A percentile compares a stretch with the other conserved stretches of the same genome.
These are phyloP conservation scores for Barbatosphaeria neglecta DNA, from an alignment of 495 filamentous ascomycete species.

Conservation along the genomic window DNA sequence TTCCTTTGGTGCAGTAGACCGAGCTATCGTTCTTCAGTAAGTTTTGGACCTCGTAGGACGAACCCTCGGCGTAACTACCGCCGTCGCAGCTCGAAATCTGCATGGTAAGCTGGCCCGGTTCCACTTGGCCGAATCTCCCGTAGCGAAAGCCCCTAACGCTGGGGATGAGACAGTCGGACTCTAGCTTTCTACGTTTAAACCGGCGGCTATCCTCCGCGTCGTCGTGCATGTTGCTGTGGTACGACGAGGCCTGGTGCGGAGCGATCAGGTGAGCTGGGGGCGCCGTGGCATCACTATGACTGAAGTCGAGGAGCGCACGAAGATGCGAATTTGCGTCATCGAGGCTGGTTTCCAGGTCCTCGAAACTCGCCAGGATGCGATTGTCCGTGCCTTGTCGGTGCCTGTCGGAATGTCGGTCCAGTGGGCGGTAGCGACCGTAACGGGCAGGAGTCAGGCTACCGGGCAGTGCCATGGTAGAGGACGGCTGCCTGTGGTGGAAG, in stretches of 20 bases:
- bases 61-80: slow-evolving; percentile 54
- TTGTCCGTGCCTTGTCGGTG: slow-evolving; percentile 10
- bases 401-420: slow-evolving; percentile 19
- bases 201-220: slow-evolving; percentile 35
- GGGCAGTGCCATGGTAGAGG: slow-evolving; percentile 15
- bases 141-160: slow-evolving; percentile 55
- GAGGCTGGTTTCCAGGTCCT: slow-evolving; percentile 17
- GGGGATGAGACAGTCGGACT: slow-evolving; percentile 43
- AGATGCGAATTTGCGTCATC: slow-evolving; percentile 32
- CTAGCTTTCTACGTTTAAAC: slow-evolving; percentile 65
- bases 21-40: slow-evolving; percentile 68
- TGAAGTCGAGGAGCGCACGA: slow-evolving; percentile 34
- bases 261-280: slow-evolving; percentile 22
- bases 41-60: slow-evolving; percentile 61
- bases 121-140: slow-evolving; percentile 72
- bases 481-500: slow-evolving; percentile 19
- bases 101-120: slow-evolving; percentile 69
- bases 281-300: slow-evolving; percentile 19
- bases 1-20: slow-evolving; percentile 81
- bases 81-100: slow-evolving; percentile 84
- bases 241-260: slow-evolving; percentile 16
- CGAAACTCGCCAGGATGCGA: slow-evolving; percentile 4
- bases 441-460: slow-evolving; percentile 1
- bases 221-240: slow-evolving; percentile 17
- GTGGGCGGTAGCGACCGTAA: slow-evolving; percentile 16